These are phyloP conservation scores for Aspergillus sergii DNA, from an alignment of 2,329 filamentous ascomycete genomes.

Conservation along the genomic window DNA sequence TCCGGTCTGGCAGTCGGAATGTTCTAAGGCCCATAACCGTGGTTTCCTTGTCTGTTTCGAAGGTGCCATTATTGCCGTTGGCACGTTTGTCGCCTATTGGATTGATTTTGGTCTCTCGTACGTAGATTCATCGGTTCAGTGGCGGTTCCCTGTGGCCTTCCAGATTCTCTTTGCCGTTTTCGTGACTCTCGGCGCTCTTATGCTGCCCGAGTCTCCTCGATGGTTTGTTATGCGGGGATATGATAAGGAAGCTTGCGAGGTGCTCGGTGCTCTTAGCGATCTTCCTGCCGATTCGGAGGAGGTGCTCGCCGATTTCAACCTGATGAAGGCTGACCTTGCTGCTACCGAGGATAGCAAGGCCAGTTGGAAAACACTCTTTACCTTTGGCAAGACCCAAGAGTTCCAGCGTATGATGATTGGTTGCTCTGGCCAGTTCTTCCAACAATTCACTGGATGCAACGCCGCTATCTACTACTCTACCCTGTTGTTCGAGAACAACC, in stretches of 20 bases:
- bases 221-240: slow-evolving; percentile 48
- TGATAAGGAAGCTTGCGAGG: background rate
- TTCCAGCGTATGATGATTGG: slow-evolving; percentile 35
- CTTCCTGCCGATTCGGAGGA: slow-evolving; percentile 38
- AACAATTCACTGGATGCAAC: slow-evolving; percentile 51
- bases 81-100: slow-evolving; percentile 40
- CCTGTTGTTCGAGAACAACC: slow-evolving; percentile 47
- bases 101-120: slow-evolving; percentile 38
- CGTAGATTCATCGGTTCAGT: slow-evolving; percentile 36
- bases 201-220: slow-evolving; percentile 56
- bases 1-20: slow-evolving; percentile 44
- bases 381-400: slow-evolving; percentile 34
- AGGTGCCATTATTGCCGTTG: slow-evolving; percentile 36
- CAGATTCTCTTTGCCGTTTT: slow-evolving; percentile 47
- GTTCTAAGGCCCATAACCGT: slow-evolving; percentile 35
- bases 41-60: slow-evolving; percentile 39
- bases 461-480: slow-evolving; percentile 49
- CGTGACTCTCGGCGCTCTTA: slow-evolving; percentile 22
- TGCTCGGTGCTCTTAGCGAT: background rate
- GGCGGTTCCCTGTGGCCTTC: slow-evolving; percentile 52
- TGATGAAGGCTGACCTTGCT: slow-evolving; percentile 50
- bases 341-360: slow-evolving; percentile 35
- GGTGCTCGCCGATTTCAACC: slow-evolving; percentile 32
- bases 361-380: slow-evolving; percentile 30
- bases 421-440: slow-evolving; percentile 39